phyloP scores from a whole-genome alignment of 306 rosid species.

The Spatholobus suberectus region DNA sequence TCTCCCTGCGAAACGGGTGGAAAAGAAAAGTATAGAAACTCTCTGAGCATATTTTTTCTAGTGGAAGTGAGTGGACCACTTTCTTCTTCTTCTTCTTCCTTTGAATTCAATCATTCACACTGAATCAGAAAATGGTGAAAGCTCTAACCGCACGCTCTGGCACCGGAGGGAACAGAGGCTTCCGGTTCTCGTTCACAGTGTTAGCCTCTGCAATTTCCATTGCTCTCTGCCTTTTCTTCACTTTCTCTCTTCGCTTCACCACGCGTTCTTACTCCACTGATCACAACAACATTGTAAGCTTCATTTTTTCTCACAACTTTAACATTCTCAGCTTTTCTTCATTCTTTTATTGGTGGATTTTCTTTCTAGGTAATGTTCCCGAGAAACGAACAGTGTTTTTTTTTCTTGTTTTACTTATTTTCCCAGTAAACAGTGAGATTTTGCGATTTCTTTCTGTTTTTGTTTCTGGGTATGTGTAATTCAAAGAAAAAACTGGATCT shows the following conservation, averaged over 20 bases:
- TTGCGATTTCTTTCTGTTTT: not conserved
- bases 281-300: slow-evolving; percentile 53
- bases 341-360: not conserved
- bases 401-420: not conserved
- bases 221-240: slow-evolving; percentile 54
- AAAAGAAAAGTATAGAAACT: not conserved
- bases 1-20: not conserved
- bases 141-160: not conserved
- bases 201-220: slow-evolving; percentile 49
- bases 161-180: not conserved
- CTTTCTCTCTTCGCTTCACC: slow-evolving; percentile 62
- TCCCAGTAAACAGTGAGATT: not conserved
- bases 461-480: slow-evolving; percentile 7
- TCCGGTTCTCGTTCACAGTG: slow-evolving; percentile 40
- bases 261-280: slow-evolving; percentile 48
- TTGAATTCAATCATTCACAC: not conserved
- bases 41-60: not conserved
- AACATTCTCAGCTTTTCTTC: not conserved
- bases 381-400: not conserved
- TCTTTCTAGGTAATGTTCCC: slow-evolving; percentile 7
- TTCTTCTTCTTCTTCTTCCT: not conserved
- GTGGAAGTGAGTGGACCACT: not conserved
- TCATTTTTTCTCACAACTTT: not conserved
- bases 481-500: not conserved
- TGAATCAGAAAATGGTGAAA: not conserved